These are phyloP conservation scores for Populus trichocarpa DNA, from an alignment of 441 rosid genomes.

Conservation along the genomic window DNA sequence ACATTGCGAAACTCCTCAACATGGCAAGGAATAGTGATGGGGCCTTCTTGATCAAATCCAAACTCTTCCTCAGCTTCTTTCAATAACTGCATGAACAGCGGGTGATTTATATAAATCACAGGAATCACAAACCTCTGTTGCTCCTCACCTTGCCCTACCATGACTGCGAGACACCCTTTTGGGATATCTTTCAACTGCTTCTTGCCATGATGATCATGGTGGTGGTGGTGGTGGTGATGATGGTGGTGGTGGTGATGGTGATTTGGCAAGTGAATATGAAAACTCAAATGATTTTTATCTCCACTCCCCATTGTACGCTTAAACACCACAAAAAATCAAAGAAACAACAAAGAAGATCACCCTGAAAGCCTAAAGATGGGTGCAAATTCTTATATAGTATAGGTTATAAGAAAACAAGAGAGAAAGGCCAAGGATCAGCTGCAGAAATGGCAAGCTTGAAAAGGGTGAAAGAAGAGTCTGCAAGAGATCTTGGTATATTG, in stretches of 20 bases:
- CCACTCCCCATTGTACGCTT: constrained; percentile 35
- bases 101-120: constrained; percentile 70
- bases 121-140: constrained; percentile 70
- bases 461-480: constrained; percentile 65
- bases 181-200: constrained; percentile 44
- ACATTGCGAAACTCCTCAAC: constrained; percentile 61
- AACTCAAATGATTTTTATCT: constrained; percentile 35
- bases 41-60: constrained; percentile 78
- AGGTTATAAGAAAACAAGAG: constrained; percentile 34
- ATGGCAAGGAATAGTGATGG: constrained; percentile 74
- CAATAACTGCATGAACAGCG: constrained; percentile 54
- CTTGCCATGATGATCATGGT: constrained; percentile 24
- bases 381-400: too few species aligned
- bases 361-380: not conserved
- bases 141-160: constrained; percentile 74
- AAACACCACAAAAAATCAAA: not conserved
- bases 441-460: constrained; percentile 71
- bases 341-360: not conserved
- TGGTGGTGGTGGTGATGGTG: not conserved
- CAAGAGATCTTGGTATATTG: constrained; percentile 76
- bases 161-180: constrained; percentile 64
- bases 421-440: constrained; percentile 86
- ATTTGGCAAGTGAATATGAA: constrained; percentile 51
- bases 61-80: constrained; percentile 80
- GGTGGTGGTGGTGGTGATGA: constrained; percentile 29